phyloP scores from a whole-genome alignment of 805 yeast genomes.

The Debaryomyces castellii region DNA sequence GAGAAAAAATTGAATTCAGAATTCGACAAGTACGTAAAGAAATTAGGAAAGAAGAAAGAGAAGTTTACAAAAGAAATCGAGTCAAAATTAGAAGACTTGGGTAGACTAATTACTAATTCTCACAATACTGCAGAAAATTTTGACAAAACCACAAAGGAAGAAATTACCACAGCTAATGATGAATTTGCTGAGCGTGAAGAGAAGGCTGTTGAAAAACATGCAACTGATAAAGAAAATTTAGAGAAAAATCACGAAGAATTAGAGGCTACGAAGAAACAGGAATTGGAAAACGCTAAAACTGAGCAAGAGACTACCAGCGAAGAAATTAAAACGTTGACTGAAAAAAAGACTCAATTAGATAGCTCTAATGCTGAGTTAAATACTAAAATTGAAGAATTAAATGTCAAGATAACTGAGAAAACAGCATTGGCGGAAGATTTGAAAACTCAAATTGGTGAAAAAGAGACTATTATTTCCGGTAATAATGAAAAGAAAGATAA shows the following conservation, averaged over 20 bases:
- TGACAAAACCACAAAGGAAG: conserved; percentile 39
- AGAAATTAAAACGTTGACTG: conserved; percentile 45
- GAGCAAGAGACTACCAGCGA: conserved; percentile 43
- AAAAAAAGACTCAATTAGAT: conserved; percentile 41
- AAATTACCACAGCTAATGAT: conserved; percentile 44
- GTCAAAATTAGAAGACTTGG: conserved; percentile 24
- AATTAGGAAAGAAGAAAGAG: conserved; percentile 36
- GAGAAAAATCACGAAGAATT: conserved; percentile 44
- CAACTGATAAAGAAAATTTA: conserved; percentile 42
- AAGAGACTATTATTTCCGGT: conserved; percentile 25
- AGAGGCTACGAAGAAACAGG: conserved; percentile 44
- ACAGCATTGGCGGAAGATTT: conserved; percentile 29
- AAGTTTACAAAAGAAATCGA: conserved; percentile 43
- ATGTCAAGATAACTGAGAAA: conserved; percentile 42
- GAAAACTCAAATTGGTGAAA: conserved; percentile 29
- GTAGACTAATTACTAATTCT: conserved; percentile 22
- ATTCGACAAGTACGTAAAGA: conserved; percentile 35
- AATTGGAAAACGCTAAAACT: conserved; percentile 40
- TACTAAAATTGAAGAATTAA: conserved; percentile 41
- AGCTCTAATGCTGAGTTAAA: conserved; percentile 37
- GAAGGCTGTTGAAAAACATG: conserved; percentile 47
- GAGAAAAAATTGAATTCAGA: conserved; percentile 35
- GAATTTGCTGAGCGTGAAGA: conserved; percentile 48
- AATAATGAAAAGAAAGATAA: conserved; percentile 40
- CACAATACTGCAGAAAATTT: conserved; percentile 35